A percentile compares a stretch with the other conserved stretches of the same genome.
phyloP scores from a whole-genome alignment of 805 yeast species.

The Zygotorulaspora chibaensis region DNA sequence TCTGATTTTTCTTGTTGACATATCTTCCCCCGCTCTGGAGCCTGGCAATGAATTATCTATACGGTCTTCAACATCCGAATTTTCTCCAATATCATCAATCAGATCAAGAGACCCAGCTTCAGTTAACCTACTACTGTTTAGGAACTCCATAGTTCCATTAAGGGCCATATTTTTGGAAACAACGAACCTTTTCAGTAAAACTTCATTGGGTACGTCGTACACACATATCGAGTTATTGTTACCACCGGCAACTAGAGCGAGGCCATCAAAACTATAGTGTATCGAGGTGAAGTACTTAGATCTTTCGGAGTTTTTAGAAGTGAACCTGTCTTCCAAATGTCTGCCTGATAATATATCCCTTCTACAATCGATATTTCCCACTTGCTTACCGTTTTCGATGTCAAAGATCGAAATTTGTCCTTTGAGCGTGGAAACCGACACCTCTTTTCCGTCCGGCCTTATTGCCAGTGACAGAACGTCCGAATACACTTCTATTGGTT shows the following conservation, averaged over 20 bases:
- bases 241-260: slow-evolving; percentile 86
- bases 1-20: slow-evolving; percentile 65
- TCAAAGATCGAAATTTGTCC: slow-evolving; percentile 86
- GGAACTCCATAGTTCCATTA: slow-evolving; percentile 76
- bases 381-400: slow-evolving; percentile 73
- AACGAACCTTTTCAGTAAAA: slow-evolving; percentile 71
- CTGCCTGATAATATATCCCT: slow-evolving; percentile 87
- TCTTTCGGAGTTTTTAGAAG: slow-evolving; percentile 74
- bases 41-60: slow-evolving; percentile 80
- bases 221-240: slow-evolving; percentile 86
- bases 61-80: slow-evolving; percentile 79
- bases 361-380: slow-evolving; percentile 78
- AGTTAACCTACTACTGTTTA: slow-evolving; percentile 79
- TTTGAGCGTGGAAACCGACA: slow-evolving; percentile 83
- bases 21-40: slow-evolving; percentile 72
- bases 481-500: slow-evolving; percentile 79
- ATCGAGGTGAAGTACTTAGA: slow-evolving; percentile 80
- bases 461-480: slow-evolving; percentile 80
- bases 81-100: slow-evolving; percentile 81
- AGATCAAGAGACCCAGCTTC: slow-evolving; percentile 83
- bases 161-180: slow-evolving; percentile 87
- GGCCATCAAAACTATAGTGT: slow-evolving; percentile 85
- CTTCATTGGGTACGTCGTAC: slow-evolving; percentile 86
- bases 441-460: slow-evolving; percentile 89
- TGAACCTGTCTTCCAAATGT: slow-evolving; percentile 73